A percentile compares a stretch with the other conserved stretches of the same genome.
phyloP scores from a whole-genome alignment of 306 rosid species.

The Trichosanthes cucumerina region DNA sequence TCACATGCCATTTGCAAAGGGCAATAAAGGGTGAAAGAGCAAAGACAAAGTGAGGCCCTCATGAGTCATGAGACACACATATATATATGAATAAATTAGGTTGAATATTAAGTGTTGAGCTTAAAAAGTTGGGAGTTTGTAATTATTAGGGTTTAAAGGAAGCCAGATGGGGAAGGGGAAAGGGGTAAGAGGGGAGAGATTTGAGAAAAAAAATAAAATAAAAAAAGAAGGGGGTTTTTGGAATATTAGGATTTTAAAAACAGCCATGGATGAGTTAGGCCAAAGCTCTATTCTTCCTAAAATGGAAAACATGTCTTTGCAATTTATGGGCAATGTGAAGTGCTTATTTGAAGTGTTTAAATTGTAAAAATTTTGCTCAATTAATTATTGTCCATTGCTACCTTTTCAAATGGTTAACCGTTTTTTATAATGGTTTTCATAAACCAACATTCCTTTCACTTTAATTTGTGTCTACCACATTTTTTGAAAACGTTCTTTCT shows the following conservation, averaged over 20 bases:
- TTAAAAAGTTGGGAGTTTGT: not conserved
- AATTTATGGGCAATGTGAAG: not conserved
- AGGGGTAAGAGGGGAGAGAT: not conserved
- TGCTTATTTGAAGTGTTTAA: not conserved
- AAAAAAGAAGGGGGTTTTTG: not conserved
- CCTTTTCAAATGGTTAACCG: not conserved
- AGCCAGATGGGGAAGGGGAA: not conserved
- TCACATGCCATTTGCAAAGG: not conserved
- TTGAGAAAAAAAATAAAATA: not conserved
- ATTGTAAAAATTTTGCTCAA: not conserved
- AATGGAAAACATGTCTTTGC: not conserved
- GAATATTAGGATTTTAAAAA: not conserved
- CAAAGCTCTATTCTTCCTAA: not conserved
- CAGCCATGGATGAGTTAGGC: constrained; percentile 3
- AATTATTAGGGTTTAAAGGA: constrained; percentile 2
- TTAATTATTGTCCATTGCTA: not conserved
- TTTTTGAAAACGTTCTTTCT: constrained; percentile 4
- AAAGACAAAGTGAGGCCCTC: not conserved
- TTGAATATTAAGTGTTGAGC: not conserved
- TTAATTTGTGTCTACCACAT: not conserved
- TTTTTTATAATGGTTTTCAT: not conserved
- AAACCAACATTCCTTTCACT: not conserved
- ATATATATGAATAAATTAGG: not conserved
- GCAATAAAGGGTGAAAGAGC: not conserved
- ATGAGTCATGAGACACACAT: not conserved